These are phyloP conservation scores for Auriscalpium vulgare DNA, from an alignment of 768 basidiomycete species.

Conservation along the genomic window DNA sequence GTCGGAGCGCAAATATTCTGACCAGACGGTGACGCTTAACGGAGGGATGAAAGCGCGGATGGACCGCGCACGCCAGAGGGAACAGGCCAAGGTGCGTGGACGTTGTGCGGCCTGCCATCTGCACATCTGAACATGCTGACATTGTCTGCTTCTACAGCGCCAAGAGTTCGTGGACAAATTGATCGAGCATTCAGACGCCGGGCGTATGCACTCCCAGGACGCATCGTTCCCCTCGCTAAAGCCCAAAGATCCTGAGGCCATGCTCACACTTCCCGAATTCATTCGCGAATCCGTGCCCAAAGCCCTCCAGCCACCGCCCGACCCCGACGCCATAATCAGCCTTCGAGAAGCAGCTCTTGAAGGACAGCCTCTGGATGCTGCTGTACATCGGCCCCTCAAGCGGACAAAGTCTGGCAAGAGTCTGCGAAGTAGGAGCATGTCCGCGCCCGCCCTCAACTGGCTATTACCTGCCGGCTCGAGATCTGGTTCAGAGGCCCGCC, in stretches of 20 bases:
- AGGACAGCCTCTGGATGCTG: conserved; percentile 18
- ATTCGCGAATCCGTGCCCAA: conserved; percentile 13
- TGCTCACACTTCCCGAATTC: conserved; percentile 47
- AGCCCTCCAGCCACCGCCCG: conserved; percentile 3
- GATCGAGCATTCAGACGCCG: conserved; percentile 58
- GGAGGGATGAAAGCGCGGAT: conserved; percentile 46
- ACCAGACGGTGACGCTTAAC: conserved; percentile 66
- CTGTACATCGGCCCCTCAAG: conserved; percentile 24
- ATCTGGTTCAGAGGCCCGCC: conserved; percentile 14
- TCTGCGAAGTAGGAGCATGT: conserved; percentile 27
- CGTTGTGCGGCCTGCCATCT: neutral
- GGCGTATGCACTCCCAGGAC: conserved; percentile 76
- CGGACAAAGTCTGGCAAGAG: conserved; percentile 24
- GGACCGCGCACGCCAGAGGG: conserved; percentile 50
- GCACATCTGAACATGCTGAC: conserved; percentile 1
- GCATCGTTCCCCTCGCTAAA: conserved; percentile 39
- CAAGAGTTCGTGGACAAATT: conserved; percentile 72
- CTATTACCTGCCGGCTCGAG: conserved; percentile 18
- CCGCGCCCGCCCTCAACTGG: conserved; percentile 27
- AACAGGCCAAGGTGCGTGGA: conserved; percentile 51
- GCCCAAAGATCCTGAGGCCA: conserved; percentile 31
- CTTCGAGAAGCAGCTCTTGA: conserved; percentile 37
- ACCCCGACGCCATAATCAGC: conserved; percentile 15
- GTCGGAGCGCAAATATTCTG: conserved; percentile 52
- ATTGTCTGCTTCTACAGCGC: conserved; percentile 35